phyloP scores from a whole-genome alignment of 2,329 filamentous ascomycete genomes.

The Dactylellina parvicollis region DNA sequence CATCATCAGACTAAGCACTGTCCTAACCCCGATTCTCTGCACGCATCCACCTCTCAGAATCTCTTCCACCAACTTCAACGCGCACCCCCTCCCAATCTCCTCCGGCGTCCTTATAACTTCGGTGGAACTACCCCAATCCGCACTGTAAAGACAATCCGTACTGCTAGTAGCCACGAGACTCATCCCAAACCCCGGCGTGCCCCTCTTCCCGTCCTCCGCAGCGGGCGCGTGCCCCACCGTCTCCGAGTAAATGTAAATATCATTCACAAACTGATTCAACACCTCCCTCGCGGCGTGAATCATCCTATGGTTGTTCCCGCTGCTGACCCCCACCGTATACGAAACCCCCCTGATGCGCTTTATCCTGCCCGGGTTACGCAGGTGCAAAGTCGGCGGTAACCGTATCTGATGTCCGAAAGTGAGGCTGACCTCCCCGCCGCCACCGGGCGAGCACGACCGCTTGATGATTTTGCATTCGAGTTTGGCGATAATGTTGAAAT shows the following conservation, averaged over 20 bases:
- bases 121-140: slow-evolving; percentile 76
- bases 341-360: slow-evolving; percentile 91
- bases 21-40: slow-evolving; percentile 74
- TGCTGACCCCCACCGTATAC: slow-evolving; percentile 90
- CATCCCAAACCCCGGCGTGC: slow-evolving; percentile 90
- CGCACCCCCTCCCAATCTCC: slow-evolving; percentile 87
- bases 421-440: slow-evolving; percentile 91
- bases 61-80: slow-evolving; percentile 85
- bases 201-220: slow-evolving; percentile 64
- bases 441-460: slow-evolving; percentile 78
- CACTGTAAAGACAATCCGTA: slow-evolving; percentile 82
- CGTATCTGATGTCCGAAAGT: slow-evolving; percentile 93
- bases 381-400: slow-evolving; percentile 90
- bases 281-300: slow-evolving; percentile 89
- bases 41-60: slow-evolving; percentile 86
- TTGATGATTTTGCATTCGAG: slow-evolving; percentile 85
- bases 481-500: slow-evolving; percentile 86
- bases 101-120: slow-evolving; percentile 85
- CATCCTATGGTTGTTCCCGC: slow-evolving; percentile 92
- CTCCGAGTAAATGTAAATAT: slow-evolving; percentile 87
- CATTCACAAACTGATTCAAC: slow-evolving; percentile 83
- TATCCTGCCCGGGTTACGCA: slow-evolving; percentile 83
- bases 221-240: slow-evolving; percentile 61
- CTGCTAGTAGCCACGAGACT: slow-evolving; percentile 93
- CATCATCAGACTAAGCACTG: slow-evolving; percentile 88